phyloP scores from a whole-genome alignment of 148 eudicot species.

The Pharnaceum exiguum region DNA sequence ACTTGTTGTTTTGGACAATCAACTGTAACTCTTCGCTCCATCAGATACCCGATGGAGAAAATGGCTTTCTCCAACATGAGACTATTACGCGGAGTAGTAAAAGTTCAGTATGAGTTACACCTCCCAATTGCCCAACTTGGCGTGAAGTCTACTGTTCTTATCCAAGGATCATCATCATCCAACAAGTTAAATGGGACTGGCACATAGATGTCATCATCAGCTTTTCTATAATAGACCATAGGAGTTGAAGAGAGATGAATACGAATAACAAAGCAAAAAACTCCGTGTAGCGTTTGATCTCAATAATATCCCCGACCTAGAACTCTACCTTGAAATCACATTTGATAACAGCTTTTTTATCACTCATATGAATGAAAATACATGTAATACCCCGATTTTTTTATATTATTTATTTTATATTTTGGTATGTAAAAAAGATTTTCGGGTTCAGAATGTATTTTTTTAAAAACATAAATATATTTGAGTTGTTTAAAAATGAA shows the following conservation, averaged over 20 bases:
- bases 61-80: conserved; percentile 42
- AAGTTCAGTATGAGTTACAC: conserved; percentile 49
- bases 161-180: conserved; percentile 98
- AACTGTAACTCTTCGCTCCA: conserved; percentile 35
- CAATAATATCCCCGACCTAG: conserved; percentile 59
- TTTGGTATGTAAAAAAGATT: no score
- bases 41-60: conserved; percentile 44
- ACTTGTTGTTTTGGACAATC: conserved; percentile 17
- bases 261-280: conserved; percentile 36
- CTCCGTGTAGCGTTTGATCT: conserved; percentile 35
- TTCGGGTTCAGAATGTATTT: no score
- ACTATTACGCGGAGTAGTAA: conserved; percentile 58
- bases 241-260: conserved; percentile 75
- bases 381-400: no score
- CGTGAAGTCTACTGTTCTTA: conserved; percentile 74
- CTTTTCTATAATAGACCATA: conserved; percentile 62
- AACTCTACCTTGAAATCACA: conserved; percentile 75
- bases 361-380: conserved; percentile 45
- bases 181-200: conserved; percentile 61
- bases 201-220: conserved; percentile 70
- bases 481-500: no score
- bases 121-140: conserved; percentile 67
- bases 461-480: no score
- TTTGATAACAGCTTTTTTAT: conserved; percentile 37
- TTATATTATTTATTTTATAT: no score